Conservation (phyloP, 2,329 filamentous ascomycete species). For the Chrysosporium keratinophilum region DNA sequence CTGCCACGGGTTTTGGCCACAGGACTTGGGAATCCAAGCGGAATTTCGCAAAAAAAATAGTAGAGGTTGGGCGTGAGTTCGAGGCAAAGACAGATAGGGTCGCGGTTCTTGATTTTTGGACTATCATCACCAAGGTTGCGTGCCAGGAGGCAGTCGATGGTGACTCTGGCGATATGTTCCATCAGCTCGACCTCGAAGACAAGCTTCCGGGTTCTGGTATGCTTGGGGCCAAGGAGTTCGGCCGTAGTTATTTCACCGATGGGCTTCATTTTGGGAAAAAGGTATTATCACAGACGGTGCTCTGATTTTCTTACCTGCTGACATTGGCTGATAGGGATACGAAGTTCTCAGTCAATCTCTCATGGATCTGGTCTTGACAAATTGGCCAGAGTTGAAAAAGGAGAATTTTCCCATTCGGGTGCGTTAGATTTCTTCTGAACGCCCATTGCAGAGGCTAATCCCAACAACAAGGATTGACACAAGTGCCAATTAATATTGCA, state of each 20-base stretch:
- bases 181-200: slow-evolving; percentile 23
- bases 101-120: slow-evolving; percentile 29
- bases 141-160: slow-evolving; percentile 11
- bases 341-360: slow-evolving; percentile 16
- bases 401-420: slow-evolving; percentile 15
- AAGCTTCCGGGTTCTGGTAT: slow-evolving; percentile 30
- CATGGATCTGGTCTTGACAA: slow-evolving; percentile 13
- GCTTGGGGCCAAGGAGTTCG: slow-evolving; percentile 23
- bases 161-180: slow-evolving; percentile 16
- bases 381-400: slow-evolving; percentile 18
- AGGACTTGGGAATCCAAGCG: slow-evolving; percentile 32
- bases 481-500: background rate
- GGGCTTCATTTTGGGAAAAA: slow-evolving; percentile 28
- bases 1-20: slow-evolving; percentile 19
- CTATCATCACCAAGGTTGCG: slow-evolving; percentile 20
- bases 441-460: background rate
- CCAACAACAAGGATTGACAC: background rate
- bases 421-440: background rate
- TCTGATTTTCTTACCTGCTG: background rate
- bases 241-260: slow-evolving; percentile 30
- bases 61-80: slow-evolving; percentile 29
- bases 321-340: slow-evolving; percentile 14
- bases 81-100: slow-evolving; percentile 25
- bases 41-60: slow-evolving; percentile 29
- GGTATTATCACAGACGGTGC: slow-evolving; percentile 4